Evolutionary conservation across 768 basidiomycete genomes (phyloP), one percentile per base, ranked within the genome.

Genomic region (Lactifluus subvellereus): DNA sequence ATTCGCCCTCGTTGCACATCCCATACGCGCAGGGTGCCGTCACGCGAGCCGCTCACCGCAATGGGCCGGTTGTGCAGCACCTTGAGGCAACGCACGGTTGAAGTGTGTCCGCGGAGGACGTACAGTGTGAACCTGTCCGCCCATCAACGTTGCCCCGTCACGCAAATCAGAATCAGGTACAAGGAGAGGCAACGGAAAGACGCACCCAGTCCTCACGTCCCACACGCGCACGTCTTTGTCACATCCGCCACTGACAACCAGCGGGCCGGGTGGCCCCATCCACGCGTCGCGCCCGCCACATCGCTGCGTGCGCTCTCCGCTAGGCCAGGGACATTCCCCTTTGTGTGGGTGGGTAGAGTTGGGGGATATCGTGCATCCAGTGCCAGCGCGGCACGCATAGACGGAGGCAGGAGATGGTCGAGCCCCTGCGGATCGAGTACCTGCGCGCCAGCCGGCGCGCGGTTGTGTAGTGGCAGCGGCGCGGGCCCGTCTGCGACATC

Each of bases 191-290:
- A 43, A 37, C 18, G 55, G 40, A 27, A n/a, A 49, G 27, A 74
- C 86, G 67, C 71, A 94, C 93, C 95, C 95, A 45, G 88, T 87
- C 10, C 80, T 77, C 0, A 91, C 88, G 66, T 89, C 85, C 96
- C 96, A 98, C 0, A 99, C 91, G 40, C 88, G 79, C n/a, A 99
- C 76, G 50, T 84, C 82, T 68, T 94, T 88, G 71, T 99, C 96
- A 69, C 96, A 97, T 5, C 94, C 95, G 1, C 91, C 95, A 63
- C 89, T 94, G 27, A 98, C 88, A 20, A 96, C 84, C 6, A 97
- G 76, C 7, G 91, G 78, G 54, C 84, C 84, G 85, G 84, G 71
- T 95, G 91, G 0, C 95, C 94, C 91, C 93, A 98, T 1, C 96
- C 96, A 57, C 84, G 80, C 0, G 89, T 87, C 2, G 89, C 82